phyloP scores from a whole-genome alignment of 495 filamentous ascomycete species.

The Hypoxylon subgilvum region DNA sequence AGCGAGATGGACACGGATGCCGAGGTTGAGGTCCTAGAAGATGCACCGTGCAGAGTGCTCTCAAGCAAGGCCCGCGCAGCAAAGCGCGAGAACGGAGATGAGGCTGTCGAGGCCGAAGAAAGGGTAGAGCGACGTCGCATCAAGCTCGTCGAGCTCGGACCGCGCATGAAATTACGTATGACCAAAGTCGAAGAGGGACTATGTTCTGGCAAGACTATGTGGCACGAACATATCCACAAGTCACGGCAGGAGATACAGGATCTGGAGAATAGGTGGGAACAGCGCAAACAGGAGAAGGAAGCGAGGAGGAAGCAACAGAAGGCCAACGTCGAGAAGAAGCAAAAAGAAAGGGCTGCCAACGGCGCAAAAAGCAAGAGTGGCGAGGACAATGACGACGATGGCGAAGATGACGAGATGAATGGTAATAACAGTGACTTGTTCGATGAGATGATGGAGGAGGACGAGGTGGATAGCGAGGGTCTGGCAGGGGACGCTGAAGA shows the following conservation, averaged over 20 bases:
- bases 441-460: conserved; percentile 63
- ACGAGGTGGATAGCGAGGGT: conserved; percentile 60
- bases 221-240: conserved; percentile 94
- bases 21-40: conserved; percentile 88
- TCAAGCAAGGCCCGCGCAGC: conserved; percentile 62
- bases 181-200: conserved; percentile 96
- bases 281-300: conserved; percentile 79
- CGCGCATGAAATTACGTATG: conserved; percentile 85
- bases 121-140: conserved; percentile 81
- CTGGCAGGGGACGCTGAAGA: conserved; percentile 65
- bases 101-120: conserved; percentile 36
- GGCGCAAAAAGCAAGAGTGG: conserved; percentile 56
- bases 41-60: conserved; percentile 71
- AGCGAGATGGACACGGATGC: conserved; percentile 93
- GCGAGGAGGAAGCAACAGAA: conserved; percentile 78
- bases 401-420: conserved; percentile 64
- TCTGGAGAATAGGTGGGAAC: conserved; percentile 80
- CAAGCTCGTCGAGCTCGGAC: conserved; percentile 89
- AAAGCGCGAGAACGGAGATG: conserved; percentile 42
- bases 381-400: conserved; percentile 61
- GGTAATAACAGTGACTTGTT: conserved; percentile 56
- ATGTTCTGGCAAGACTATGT: conserved; percentile 90
- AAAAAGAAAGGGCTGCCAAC: conserved; percentile 55
- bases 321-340: conserved; percentile 87
- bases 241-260: conserved; percentile 74